Percentiles rank a stretch among this genome's conserved stretches.
phyloP scores from a whole-genome alignment of 345 rosid species.

The Excoecaria agallocha region DNA sequence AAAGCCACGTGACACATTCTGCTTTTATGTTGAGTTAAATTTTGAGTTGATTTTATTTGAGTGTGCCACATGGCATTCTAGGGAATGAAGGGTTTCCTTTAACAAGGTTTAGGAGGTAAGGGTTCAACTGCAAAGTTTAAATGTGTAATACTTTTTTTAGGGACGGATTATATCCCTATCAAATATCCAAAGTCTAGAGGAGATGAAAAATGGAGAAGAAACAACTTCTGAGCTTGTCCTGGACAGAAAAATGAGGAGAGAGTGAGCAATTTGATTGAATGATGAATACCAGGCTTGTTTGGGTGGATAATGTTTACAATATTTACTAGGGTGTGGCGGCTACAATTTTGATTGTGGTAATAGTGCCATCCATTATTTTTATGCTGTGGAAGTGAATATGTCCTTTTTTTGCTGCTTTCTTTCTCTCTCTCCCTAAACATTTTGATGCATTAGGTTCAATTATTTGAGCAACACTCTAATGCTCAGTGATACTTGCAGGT shows the following conservation, averaged over 20 bases:
- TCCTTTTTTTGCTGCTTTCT: not conserved
- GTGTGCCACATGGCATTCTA: no score
- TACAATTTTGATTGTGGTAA: no score
- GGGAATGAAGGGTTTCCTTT: no score
- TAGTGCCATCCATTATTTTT: not conserved
- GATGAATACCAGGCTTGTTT: not conserved
- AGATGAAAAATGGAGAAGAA: not conserved
- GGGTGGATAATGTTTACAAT: not conserved
- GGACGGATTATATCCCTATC: no score
- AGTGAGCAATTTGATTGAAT: not conserved
- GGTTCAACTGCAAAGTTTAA: no score
- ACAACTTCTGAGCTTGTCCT: not conserved
- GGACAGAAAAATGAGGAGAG: not conserved
- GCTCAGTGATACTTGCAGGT: constrained; percentile 26
- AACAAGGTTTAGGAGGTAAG: no score
- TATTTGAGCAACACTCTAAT: constrained; percentile 10
- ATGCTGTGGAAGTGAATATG: constrained; percentile 2
- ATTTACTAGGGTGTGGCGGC: not conserved
- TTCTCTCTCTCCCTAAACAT: not conserved
- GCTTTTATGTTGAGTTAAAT: no score
- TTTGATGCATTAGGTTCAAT: not conserved
- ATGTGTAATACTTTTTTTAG: no score
- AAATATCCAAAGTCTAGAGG: not conserved
- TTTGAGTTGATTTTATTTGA: no score
- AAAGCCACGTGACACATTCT: no score